phyloP scores from a whole-genome alignment of 495 filamentous ascomycete genomes.

The Zalerion maritima region DNA sequence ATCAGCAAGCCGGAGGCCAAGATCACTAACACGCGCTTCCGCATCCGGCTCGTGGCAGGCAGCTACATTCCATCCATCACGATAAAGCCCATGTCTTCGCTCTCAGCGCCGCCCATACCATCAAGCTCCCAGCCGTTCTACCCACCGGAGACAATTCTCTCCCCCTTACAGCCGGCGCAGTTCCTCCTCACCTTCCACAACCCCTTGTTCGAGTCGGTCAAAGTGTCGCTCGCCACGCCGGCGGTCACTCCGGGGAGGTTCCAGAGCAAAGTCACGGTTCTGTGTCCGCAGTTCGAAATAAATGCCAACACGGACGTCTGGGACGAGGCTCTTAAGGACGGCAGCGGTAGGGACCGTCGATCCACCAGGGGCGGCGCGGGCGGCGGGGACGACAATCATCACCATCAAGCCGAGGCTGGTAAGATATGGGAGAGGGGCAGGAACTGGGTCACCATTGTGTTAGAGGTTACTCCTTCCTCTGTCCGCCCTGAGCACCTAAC shows the following conservation, averaged over 20 bases:
- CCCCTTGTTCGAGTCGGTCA: conserved; percentile 80
- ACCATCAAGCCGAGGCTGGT: conserved; percentile 65
- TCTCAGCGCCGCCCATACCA: conserved; percentile 29
- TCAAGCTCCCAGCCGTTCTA: conserved; percentile 12
- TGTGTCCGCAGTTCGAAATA: conserved; percentile 89
- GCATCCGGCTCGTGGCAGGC: conserved; percentile 75
- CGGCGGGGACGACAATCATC: conserved; percentile 25
- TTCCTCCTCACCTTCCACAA: conserved; percentile 83
- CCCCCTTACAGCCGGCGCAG: conserved; percentile 57
- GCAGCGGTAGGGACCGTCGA: conserved; percentile 23
- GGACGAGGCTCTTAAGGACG: conserved; percentile 68
- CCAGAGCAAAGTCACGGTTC: conserved; percentile 68
- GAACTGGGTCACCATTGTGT: conserved; percentile 87
- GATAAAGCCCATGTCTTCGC: conserved; percentile 51
- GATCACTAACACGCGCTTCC: conserved; percentile 68
- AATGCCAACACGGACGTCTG: conserved; percentile 91
- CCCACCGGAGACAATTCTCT: no score
- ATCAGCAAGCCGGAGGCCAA: conserved; percentile 91
- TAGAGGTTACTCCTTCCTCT: conserved; percentile 72
- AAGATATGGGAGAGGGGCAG: conserved; percentile 89
- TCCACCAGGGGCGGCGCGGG: conserved; percentile 20
- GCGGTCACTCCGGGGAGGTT: conserved; percentile 64
- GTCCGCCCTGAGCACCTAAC: conserved; percentile 19
- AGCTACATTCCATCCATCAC: conserved; percentile 75
- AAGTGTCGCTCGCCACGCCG: conserved; percentile 77